Percentiles rank a stretch among this genome's conserved stretches.
Conservation (phyloP, 352 stramenopile species). For the Phytophthora megakarya region DNA sequence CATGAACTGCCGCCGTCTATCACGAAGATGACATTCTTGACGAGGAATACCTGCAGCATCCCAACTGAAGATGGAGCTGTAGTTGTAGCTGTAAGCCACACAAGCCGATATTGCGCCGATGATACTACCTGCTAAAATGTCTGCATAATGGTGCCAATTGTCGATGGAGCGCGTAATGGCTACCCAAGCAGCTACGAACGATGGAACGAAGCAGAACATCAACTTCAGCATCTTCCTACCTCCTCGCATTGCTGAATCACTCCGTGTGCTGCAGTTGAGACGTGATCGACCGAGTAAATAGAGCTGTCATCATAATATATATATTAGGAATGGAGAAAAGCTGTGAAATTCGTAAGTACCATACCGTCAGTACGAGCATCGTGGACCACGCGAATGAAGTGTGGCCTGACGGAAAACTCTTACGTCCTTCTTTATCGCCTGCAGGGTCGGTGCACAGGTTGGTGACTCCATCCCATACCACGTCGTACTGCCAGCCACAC, state of each 20-base stretch:
- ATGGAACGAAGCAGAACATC: slow-evolving; percentile 68
- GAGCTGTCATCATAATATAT: slow-evolving; percentile 40
- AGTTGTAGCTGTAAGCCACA: slow-evolving; percentile 65
- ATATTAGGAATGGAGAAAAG: too few relatives aligned
- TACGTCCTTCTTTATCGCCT: slow-evolving; percentile 63
- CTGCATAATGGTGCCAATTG: slow-evolving; percentile 82
- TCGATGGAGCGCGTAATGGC: slow-evolving; percentile 72
- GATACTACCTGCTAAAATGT: slow-evolving; percentile 72
- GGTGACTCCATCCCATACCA: slow-evolving; percentile 64
- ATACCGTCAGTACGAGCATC: slow-evolving; percentile 67
- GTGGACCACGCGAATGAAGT: slow-evolving; percentile 74
- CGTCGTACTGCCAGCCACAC: slow-evolving; percentile 70
- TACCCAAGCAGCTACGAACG: slow-evolving; percentile 67
- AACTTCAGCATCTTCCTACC: slow-evolving; percentile 65
- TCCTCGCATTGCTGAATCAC: slow-evolving; percentile 46
- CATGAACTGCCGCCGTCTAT: not conserved
- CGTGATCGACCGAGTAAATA: slow-evolving; percentile 71
- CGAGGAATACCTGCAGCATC: slow-evolving; percentile 47
- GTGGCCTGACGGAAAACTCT: slow-evolving; percentile 75
- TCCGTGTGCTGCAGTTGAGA: slow-evolving; percentile 51
- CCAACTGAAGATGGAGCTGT: slow-evolving; percentile 62
- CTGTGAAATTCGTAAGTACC: not conserved
- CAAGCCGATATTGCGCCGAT: slow-evolving; percentile 48
- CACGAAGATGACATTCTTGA: slow-evolving; percentile 29
- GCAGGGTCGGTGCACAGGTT: slow-evolving; percentile 57